These are phyloP conservation scores for Silene coronaria DNA, from an alignment of 179 eudicot genomes.

Conservation along the genomic window DNA sequence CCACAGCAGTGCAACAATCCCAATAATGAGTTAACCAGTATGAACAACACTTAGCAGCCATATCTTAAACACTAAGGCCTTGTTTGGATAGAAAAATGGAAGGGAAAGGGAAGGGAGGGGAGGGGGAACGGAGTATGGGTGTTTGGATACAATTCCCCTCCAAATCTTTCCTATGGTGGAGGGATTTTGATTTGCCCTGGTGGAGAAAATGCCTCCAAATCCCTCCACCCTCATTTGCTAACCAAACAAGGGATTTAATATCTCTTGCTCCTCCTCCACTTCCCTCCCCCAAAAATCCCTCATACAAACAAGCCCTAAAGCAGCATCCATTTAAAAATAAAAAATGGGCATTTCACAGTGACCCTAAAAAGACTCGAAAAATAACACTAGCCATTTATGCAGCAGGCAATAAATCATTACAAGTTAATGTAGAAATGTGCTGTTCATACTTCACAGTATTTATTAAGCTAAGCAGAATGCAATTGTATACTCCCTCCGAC, in stretches of 20 bases:
- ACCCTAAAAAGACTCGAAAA: neutral
- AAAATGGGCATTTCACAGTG: neutral
- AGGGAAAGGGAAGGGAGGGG: too few species aligned
- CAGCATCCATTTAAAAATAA: neutral
- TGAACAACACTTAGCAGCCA: neutral
- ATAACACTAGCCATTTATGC: neutral
- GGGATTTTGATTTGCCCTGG: too few species aligned
- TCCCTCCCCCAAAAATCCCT: too few species aligned
- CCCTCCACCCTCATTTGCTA: too few species aligned
- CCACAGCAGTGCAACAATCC: neutral
- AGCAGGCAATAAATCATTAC: neutral
- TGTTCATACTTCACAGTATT: neutral
- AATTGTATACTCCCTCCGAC: too few species aligned
- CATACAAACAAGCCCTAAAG: neutral
- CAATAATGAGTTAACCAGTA: neutral
- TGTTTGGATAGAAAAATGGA: too few species aligned
- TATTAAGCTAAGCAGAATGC: constrained; percentile 5
- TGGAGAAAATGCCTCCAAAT: too few species aligned
- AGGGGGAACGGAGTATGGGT: too few species aligned
- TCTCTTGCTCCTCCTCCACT: too few species aligned
- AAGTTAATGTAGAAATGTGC: neutral
- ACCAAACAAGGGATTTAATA: too few species aligned
- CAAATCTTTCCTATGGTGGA: too few species aligned
- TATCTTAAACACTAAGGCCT: constrained; percentile 4
- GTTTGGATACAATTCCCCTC: too few species aligned